phyloP scores from a whole-genome alignment of 2,329 filamentous ascomycete genomes.

The Bisporella sp. region DNA sequence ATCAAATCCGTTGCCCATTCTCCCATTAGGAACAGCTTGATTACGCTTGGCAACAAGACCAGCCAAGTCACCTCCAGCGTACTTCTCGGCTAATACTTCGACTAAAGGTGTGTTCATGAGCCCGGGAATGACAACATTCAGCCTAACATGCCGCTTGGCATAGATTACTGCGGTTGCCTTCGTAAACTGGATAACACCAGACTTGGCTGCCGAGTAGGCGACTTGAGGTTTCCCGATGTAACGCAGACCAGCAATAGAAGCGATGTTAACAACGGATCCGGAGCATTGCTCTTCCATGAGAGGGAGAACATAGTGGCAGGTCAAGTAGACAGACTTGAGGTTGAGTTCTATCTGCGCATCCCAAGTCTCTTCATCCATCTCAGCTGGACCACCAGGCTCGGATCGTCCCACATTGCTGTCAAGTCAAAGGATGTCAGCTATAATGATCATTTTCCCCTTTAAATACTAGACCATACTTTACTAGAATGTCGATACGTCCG shows the following conservation, averaged over 20 bases:
- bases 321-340: conserved; percentile 46
- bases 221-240: conserved; percentile 44
- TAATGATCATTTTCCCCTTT: too few species aligned
- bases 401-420: conserved; percentile 53
- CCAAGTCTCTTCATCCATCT: conserved; percentile 41
- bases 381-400: conserved; percentile 42
- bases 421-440: too few species aligned
- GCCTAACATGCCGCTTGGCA: conserved; percentile 34
- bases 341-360: conserved; percentile 46
- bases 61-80: conserved; percentile 34
- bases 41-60: conserved; percentile 43
- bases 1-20: conserved; percentile 51
- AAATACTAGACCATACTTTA: too few species aligned
- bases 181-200: conserved; percentile 41
- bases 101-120: conserved; percentile 48
- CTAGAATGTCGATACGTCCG: conserved; percentile 49
- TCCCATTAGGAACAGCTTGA: conserved; percentile 48
- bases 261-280: conserved; percentile 39
- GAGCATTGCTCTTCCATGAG: conserved; percentile 43
- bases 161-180: conserved; percentile 42
- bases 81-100: conserved; percentile 35
- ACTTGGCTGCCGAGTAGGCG: conserved; percentile 43
- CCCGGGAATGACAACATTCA: conserved; percentile 48
- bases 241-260: conserved; percentile 43
- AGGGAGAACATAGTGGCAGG: conserved; percentile 43